phyloP scores from a whole-genome alignment of 257 asterid genomes.

The Gardenia jasminoides region DNA sequence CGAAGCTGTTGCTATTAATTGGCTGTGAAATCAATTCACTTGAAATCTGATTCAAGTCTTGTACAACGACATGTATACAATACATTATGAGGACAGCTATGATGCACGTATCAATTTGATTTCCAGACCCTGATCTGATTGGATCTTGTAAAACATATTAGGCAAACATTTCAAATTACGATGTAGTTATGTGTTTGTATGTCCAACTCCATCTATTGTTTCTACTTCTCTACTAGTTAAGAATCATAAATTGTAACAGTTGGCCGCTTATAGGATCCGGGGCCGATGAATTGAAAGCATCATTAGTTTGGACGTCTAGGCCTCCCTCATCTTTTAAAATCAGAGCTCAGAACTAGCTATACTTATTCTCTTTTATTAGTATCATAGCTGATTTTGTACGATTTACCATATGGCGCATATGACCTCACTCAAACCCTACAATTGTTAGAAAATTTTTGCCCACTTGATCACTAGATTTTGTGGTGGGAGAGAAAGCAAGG shows the following conservation, averaged over 20 bases:
- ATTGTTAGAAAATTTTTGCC: neutral
- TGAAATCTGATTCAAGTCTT: neutral
- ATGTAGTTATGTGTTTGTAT: constrained; percentile 12
- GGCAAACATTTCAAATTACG: constrained; percentile 13
- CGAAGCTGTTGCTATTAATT: constrained; percentile 41
- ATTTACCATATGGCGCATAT: no score
- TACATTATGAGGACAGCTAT: neutral
- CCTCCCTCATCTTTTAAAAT: no score
- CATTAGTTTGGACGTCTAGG: neutral
- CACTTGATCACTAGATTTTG: neutral
- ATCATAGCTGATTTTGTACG: no score
- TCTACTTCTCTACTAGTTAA: neutral
- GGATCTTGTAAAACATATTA: neutral
- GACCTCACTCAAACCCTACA: neutral
- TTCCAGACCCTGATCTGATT: constrained; percentile 16
- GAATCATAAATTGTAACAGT: constrained; percentile 8
- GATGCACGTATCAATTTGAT: constrained; percentile 2
- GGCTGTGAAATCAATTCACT: constrained; percentile 17
- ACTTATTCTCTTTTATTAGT: no score
- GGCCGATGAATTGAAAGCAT: neutral
- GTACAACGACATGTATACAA: neutral
- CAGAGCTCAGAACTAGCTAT: no score
- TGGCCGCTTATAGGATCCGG: constrained; percentile 10
- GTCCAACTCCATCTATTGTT: neutral
- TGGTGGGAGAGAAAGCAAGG: constrained; percentile 18